Base-by-base conservation (phyloP, 2,329 filamentous ascomycete species). In the Teratosphaeria pseudoeucalypti region DNA sequence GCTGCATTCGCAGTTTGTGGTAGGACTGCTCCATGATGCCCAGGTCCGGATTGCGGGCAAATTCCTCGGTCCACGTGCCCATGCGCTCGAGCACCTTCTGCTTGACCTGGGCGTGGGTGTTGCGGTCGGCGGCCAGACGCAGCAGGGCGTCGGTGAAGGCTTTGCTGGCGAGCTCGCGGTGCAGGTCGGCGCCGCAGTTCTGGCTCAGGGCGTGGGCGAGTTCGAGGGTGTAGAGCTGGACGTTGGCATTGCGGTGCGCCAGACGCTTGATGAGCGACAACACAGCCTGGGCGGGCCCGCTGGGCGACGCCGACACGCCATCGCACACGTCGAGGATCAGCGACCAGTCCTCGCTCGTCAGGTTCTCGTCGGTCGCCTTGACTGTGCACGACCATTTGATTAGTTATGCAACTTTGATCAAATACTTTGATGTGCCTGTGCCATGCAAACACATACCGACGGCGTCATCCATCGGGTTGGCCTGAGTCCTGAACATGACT, bases 11-110 rank as follows among this genome's bases (percentile, higher is more conserved):
- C 63, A 97, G 79, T 72, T 88, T 90, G 77, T 86, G 86, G 75
- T 92, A 97, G 61, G 92, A 92, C 71, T 95, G 90, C 73, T 92
- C 88, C 94, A 99, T 99, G 72, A 99, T 95, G 19, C 94, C 94
- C 62, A 99, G 82, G 72, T 96, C 92, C 11, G 91, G 84, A 71
- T 96, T 90, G 62, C 83, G 86, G 68, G 84, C 83, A 73, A 97
- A 97, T 89, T 96, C 95, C 69, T 94, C 89, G 60, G 88, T 86
- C 94, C 94, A 99, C 65, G 92, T 90, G 73, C 89, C 87, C 90
- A 97, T 97, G 66, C 92, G 86, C 79, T 97, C 92, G 61, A 97
- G 77, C 65, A 99, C 96, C 82, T 96, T 97, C 64, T 90, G 85
- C 77, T 97, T 97, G 72, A 99, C 94, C 74, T 96, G 90, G 72